Evolutionary conservation across 1,139 yeast genomes (phyloP), one percentile per base, ranked within the genome.

Genomic region (Geotrichum reessii): DNA sequence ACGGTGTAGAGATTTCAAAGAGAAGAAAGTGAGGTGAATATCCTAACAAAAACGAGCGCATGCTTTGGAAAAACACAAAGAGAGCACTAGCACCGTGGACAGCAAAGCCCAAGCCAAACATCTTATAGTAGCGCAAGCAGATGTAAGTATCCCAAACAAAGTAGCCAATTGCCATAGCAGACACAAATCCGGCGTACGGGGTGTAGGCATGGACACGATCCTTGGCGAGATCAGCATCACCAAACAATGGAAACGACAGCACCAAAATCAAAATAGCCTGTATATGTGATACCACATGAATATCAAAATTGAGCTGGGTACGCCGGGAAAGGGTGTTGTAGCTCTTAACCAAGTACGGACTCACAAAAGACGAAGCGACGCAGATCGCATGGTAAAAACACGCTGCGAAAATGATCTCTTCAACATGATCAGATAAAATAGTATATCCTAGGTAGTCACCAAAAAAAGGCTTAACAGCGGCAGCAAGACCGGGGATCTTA

Each of bases 1-100:
- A 92, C 12, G 99, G 98, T 8, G 97, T 93, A 22, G 96, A 88
- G 60, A 87, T 78, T 74, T 93, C 99, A 74, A 93, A 93, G 62
- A 90, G 68, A 66, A 93, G 78, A 73, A 93, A 93, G 9, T 85
- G 82, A 0, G 96, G 95, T 19, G 90, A 84, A 78, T 90, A 92
- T 67, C 89, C 89, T 70, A 85, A 79, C 63, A 89, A 81, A 81
- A 89, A 90, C 21, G 96, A 95, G 59, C 83, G 75, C 59, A 83
- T 70, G 22, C 85, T 82, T 65, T 84, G 80, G 28, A 75, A 73
- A 70, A 88, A 91, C 51, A 90, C 97, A 62, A 80, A 77, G 57
- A 90, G 76, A 0, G 97, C 93, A 14, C 93, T 87, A 50, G 87
- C 65, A 1, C 96, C 99, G 70, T 93, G 99, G 62, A 91, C 72